Conservation (phyloP, 176 grass and related monocot species). For the Guadua angustifolia region DNA sequence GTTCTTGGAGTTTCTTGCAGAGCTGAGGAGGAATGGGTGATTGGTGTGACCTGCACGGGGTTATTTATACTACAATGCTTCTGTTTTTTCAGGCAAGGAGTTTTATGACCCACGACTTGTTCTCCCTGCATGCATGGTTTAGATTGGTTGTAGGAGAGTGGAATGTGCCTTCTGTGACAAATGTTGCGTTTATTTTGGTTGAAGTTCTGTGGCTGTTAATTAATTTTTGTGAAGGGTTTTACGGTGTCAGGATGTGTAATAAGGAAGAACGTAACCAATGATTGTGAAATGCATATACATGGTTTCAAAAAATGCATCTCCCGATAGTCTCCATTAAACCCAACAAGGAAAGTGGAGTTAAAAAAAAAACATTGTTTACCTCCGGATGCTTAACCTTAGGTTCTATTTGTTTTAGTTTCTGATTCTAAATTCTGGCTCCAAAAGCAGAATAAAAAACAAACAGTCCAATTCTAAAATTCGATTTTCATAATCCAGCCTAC, state of each 20-base stretch:
- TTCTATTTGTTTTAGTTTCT: too few relatives aligned
- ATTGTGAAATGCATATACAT: too few relatives aligned
- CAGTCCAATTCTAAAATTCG: too few relatives aligned
- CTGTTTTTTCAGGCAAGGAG: background rate
- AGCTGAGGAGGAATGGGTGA: background rate
- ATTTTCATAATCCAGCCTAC: too few relatives aligned
- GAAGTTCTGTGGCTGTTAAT: conserved; percentile 16
- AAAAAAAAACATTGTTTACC: too few relatives aligned
- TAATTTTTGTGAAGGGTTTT: background rate
- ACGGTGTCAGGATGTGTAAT: background rate
- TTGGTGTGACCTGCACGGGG: background rate
- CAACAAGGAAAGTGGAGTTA: too few relatives aligned
- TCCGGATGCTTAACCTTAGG: too few relatives aligned
- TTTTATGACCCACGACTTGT: conserved; percentile 28
- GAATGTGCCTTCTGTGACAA: conserved; percentile 4
- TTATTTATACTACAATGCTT: background rate
- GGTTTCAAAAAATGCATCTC: too few relatives aligned
- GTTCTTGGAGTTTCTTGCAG: background rate
- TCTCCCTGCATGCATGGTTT: conserved; percentile 25
- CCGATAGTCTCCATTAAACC: too few relatives aligned
- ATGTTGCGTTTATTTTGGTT: conserved; percentile 14
- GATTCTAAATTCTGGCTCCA: too few relatives aligned
- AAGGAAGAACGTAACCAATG: background rate
- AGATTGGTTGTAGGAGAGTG: conserved; percentile 31
- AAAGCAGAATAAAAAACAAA: too few relatives aligned